A percentile compares a stretch with the other conserved stretches of the same genome.
Conservation (phyloP, 2,329 filamentous ascomycete genomes). For the Pestalotiopsis sp. region DNA sequence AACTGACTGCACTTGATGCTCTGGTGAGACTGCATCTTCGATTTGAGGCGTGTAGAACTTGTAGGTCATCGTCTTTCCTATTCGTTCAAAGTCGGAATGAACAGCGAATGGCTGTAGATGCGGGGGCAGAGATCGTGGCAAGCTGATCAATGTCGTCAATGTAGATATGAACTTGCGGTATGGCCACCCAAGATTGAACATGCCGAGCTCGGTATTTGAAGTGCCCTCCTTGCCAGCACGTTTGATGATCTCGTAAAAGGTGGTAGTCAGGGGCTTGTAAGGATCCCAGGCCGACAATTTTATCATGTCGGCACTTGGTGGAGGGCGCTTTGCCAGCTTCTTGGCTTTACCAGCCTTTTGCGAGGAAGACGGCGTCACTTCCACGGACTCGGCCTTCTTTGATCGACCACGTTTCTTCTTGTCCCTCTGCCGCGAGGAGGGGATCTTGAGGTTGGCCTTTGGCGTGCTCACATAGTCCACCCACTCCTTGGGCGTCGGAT, state of each 20-base stretch:
- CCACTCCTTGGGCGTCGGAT: conserved; percentile 61
- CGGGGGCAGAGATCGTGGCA: conserved; percentile 39
- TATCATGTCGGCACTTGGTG: conserved; percentile 18
- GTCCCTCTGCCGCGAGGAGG: conserved; percentile 30
- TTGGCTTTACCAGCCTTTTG: conserved; percentile 12
- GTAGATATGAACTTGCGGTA: conserved; percentile 37
- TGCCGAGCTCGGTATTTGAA: conserved; percentile 33
- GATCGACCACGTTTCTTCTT: conserved; percentile 26
- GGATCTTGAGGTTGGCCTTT: conserved; percentile 34
- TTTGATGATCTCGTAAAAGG: conserved; percentile 36
- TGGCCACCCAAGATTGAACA: conserved; percentile 30
- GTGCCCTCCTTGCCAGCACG: conserved; percentile 31
- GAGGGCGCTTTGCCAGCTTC: not conserved
- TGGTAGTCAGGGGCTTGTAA: conserved; percentile 34
- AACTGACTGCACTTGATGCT: not conserved
- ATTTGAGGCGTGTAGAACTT: conserved; percentile 34
- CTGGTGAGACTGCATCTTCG: not conserved
- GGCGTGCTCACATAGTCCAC: conserved; percentile 55
- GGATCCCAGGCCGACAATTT: conserved; percentile 30
- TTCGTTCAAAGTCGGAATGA: conserved; percentile 36
- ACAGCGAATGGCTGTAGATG: conserved; percentile 43
- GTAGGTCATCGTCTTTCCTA: conserved; percentile 44
- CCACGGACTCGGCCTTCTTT: conserved; percentile 23
- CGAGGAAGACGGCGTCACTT: conserved; percentile 15
- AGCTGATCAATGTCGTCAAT: conserved; percentile 32